phyloP scores from a whole-genome alignment of 202 grass and related monocot species.

The Miscanthus sacchariflorus region DNA sequence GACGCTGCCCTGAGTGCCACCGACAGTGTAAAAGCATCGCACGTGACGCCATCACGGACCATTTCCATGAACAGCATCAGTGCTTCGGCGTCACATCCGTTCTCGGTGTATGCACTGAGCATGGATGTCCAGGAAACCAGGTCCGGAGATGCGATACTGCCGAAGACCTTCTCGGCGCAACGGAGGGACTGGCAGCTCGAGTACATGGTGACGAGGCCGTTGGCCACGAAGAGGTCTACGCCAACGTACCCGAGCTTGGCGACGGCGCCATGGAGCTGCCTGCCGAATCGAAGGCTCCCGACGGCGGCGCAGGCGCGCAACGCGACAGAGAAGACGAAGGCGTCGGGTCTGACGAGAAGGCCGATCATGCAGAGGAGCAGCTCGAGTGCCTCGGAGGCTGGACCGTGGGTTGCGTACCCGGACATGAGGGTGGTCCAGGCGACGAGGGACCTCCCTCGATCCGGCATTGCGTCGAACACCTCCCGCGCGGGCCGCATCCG shows the following conservation, averaged over 20 bases:
- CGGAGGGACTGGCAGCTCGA: constrained; percentile 56
- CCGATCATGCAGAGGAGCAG: constrained; percentile 55
- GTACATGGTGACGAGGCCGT: constrained; percentile 74
- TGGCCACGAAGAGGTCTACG: constrained; percentile 64
- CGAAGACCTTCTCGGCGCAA: constrained; percentile 64
- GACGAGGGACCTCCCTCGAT: constrained; percentile 39
- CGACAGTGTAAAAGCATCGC: constrained; percentile 63
- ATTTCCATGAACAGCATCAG: constrained; percentile 62
- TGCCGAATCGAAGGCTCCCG: constrained; percentile 49
- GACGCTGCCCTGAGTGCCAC: constrained; percentile 58
- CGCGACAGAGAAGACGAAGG: constrained; percentile 73
- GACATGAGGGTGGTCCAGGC: constrained; percentile 75
- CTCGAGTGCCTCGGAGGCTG: constrained; percentile 51
- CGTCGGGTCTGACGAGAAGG: constrained; percentile 53
- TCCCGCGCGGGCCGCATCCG: constrained; percentile 59
- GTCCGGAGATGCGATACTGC: constrained; percentile 49
- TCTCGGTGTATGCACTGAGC: constrained; percentile 71
- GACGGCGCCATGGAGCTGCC: constrained; percentile 55
- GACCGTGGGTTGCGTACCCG: constrained; percentile 61
- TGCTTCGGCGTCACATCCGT: constrained; percentile 49
- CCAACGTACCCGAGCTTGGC: constrained; percentile 54
- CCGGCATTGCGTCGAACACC: constrained; percentile 59
- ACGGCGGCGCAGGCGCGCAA: constrained; percentile 62
- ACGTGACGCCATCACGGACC: constrained; percentile 27
- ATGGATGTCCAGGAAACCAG: constrained; percentile 75